A percentile compares a stretch with the other conserved stretches of the same genome.
These are phyloP conservation scores for Salix purpurea DNA, from an alignment of 345 rosid species.

Conservation along the genomic window DNA sequence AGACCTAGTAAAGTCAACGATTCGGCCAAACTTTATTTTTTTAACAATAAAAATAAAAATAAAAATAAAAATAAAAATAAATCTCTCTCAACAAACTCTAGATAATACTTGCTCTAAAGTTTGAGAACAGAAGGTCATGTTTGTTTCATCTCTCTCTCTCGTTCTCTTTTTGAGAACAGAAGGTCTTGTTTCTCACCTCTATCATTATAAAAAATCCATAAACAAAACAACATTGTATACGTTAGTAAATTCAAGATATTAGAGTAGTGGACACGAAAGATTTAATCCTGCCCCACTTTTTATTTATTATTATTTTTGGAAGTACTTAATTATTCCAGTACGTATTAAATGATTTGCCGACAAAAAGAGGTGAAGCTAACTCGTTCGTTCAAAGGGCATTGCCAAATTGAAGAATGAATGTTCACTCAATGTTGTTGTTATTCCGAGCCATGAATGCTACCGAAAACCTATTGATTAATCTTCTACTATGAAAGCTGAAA, in stretches of 20 bases:
- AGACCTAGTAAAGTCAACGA: too few relatives aligned
- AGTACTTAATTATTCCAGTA: neutral
- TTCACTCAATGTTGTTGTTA: neutral
- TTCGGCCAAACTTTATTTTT: too few relatives aligned
- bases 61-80: too few relatives aligned
- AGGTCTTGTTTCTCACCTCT: too few relatives aligned
- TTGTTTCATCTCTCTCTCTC: too few relatives aligned
- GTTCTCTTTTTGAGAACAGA: too few relatives aligned
- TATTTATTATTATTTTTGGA: slow-evolving; percentile 3
- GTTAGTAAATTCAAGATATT: too few relatives aligned
- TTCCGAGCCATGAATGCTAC: neutral
- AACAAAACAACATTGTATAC: too few relatives aligned
- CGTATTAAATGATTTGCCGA: slow-evolving; percentile 5
- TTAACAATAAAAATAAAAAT: too few relatives aligned
- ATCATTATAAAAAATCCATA: too few relatives aligned
- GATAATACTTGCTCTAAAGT: slow-evolving; percentile 16
- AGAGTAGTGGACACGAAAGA: neutral
- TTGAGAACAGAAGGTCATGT: too few relatives aligned
- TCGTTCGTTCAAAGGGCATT: neutral
- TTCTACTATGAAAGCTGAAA: neutral
- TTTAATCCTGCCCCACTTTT: slow-evolving; percentile 3
- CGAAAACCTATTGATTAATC: neutral
- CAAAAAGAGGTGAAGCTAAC: slow-evolving; percentile 12
- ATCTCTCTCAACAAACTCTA: slow-evolving; percentile 25
- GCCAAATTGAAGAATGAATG: neutral